Percentiles rank a stretch among this genome's conserved stretches.
Conservation (phyloP, 768 basidiomycete species). For the Daedaleopsis sinensis region DNA sequence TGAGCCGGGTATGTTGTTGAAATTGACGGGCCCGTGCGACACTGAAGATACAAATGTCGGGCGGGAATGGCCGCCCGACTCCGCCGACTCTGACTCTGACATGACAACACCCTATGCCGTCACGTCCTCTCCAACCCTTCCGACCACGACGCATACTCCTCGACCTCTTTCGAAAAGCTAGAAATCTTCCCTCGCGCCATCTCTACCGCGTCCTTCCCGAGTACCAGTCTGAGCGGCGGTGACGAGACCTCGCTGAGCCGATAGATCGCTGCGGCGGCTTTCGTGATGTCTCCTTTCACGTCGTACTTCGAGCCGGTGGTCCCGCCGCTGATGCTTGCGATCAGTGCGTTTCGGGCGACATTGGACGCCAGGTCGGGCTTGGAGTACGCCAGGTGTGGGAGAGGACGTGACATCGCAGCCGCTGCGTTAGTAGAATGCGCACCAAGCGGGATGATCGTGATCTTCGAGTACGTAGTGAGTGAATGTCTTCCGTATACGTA, state of each 20-base stretch:
- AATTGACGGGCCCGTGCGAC: too few relatives aligned
- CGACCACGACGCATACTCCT: conserved; percentile 21
- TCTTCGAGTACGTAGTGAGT: conserved; percentile 4
- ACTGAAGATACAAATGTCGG: too few relatives aligned
- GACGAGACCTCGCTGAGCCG: conserved; percentile 13
- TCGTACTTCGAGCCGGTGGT: not conserved
- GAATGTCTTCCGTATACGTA: too few relatives aligned
- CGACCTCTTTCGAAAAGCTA: conserved; percentile 10
- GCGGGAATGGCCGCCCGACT: too few relatives aligned
- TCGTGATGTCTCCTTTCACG: conserved; percentile 16
- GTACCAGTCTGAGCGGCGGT: conserved; percentile 18
- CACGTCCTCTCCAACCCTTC: not conserved
- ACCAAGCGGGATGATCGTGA: conserved; percentile 19
- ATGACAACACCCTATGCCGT: too few relatives aligned
- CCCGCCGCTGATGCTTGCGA: not conserved
- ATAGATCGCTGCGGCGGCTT: conserved; percentile 20
- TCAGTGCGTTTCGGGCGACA: not conserved
- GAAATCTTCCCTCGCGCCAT: conserved; percentile 1
- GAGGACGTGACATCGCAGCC: not conserved
- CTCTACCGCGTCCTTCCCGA: conserved; percentile 7
- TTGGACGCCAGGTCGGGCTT: conserved; percentile 1
- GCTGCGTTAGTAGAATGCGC: conserved; percentile 11
- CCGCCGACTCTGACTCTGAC: too few relatives aligned
- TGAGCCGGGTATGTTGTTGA: too few relatives aligned
- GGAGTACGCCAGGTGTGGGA: conserved; percentile 19